Evolutionary conservation across 805 yeast genomes (phyloP).

Genomic region (Spathaspora hagerdaliae): DNA sequence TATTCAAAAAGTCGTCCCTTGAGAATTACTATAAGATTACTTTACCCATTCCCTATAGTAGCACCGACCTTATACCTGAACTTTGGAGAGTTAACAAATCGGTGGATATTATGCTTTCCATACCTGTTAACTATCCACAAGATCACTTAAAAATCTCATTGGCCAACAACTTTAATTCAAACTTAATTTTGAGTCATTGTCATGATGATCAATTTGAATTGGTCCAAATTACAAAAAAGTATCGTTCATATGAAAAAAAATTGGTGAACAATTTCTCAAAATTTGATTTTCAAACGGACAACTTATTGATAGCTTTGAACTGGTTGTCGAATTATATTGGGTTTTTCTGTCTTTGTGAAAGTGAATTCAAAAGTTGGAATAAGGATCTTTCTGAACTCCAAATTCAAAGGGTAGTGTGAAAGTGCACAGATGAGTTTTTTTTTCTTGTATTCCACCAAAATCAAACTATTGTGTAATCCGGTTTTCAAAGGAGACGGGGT

Average conservation of each 20-base stretch:
- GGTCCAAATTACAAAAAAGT: constrained; percentile 15
- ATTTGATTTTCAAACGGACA: constrained; percentile 12
- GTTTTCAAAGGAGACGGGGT: too few relatives aligned
- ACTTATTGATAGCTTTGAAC: constrained; percentile 26
- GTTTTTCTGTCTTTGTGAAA: constrained; percentile 11
- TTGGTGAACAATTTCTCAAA: constrained; percentile 18
- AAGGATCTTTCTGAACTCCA: background rate
- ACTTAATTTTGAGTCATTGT: constrained; percentile 21
- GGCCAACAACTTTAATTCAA: constrained; percentile 28
- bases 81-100: constrained; percentile 23
- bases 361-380: constrained; percentile 9
- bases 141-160: constrained; percentile 16
- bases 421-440: too few relatives aligned
- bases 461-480: too few relatives aligned
- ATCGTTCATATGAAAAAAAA: constrained; percentile 24
- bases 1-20: constrained; percentile 25
- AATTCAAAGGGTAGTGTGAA: too few relatives aligned
- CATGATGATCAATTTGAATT: constrained; percentile 13
- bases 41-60: constrained; percentile 21
- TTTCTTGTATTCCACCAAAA: too few relatives aligned
- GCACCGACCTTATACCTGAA: constrained; percentile 16
- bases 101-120: constrained; percentile 27
- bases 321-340: constrained; percentile 27
- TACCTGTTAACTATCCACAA: constrained; percentile 34
- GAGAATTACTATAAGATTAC: constrained; percentile 26